Evolutionary conservation across 352 stramenopile species (phyloP), one percentile per base, ranked within the genome.

Genomic region (Phytophthora pistaciae): DNA sequence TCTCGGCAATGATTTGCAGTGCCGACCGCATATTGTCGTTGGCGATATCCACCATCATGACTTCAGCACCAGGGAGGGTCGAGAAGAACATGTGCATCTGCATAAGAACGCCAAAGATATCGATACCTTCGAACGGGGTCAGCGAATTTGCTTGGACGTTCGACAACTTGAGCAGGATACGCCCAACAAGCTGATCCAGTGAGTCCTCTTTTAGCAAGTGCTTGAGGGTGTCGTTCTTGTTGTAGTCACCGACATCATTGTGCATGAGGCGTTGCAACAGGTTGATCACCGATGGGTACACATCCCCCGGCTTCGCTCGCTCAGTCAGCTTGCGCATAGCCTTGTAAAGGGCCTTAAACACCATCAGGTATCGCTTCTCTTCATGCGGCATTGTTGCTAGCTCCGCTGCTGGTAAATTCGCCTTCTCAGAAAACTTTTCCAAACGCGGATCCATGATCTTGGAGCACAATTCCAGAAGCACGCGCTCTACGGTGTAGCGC

Each of bases 41-140:
- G 8, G 90, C 90, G 29, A 91, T 91, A 49, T 92, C 82, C 20
- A 87, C 83, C 10, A 83, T 81, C 52, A 94, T 91, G 4, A 91
- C 57, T 44, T 95, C 82, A 8, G 65, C 86, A 46, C 82, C 66
- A 9, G 88, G 80, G 18, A 94, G 73, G 11, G 86, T 95, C 6
- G 86, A 87, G 52, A 96, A 95, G 67, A 95, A 94, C 38, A 79
- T 91, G 60, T 96, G 88, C 88, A 95, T 94, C 63, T 94, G 84
- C 85, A 94, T 94, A 33, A 96, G 74, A 23, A 95, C 82, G 44
- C 85, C 87, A 42, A 91, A 95, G 20, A 96, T 80, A 58, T 96
- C 84, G 56, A 95, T 89, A 11, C 78, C 78, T 70, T 93, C 85
- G 33, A 95, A 95, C 0, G 88, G 87, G 25, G 87, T 85, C 16